Conservation (phyloP, 371 early-diverging fungal genomes). For the Dinochytrium kinnereticum region DNA sequence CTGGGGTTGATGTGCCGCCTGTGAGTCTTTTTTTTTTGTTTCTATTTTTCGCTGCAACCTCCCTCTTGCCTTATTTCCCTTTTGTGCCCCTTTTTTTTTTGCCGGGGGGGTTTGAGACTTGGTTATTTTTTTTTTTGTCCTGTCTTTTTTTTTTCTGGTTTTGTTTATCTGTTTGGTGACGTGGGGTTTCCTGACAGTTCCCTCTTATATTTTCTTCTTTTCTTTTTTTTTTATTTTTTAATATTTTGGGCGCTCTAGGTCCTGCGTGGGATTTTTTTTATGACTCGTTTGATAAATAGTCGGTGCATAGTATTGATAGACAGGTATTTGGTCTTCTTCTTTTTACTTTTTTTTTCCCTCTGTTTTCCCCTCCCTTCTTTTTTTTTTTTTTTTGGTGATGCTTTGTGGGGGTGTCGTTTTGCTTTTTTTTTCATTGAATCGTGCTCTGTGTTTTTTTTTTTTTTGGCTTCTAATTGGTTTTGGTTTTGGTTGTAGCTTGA, state of each 20-base stretch:
- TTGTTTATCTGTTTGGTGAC: constrained; percentile 43
- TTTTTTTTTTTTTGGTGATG: too few relatives aligned
- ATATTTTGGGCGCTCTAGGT: constrained; percentile 74
- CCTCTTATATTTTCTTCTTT: too few relatives aligned
- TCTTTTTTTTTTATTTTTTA: too few relatives aligned
- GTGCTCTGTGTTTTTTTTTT: too few relatives aligned
- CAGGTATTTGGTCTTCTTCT: too few relatives aligned
- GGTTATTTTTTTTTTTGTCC: neutral
- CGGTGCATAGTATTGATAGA: constrained; percentile 27
- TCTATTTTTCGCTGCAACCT: neutral
- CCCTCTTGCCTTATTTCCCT: neutral
- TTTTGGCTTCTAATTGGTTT: neutral
- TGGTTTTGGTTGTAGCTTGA: constrained; percentile 36
- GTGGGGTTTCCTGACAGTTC: too few relatives aligned
- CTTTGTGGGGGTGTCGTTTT: too few relatives aligned
- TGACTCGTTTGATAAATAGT: constrained; percentile 63
- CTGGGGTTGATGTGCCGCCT: constrained; percentile 77
- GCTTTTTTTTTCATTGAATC: too few relatives aligned
- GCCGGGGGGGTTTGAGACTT: too few relatives aligned
- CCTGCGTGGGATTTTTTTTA: constrained; percentile 68
- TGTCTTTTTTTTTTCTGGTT: neutral
- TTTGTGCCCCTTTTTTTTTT: neutral
- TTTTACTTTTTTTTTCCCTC: too few relatives aligned
- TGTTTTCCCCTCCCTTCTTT: too few relatives aligned
- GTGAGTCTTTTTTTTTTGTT: constrained; percentile 22